Evolutionary conservation across 1,139 yeast species (phyloP), one percentile per base, ranked within the genome.

Genomic region (Taiozyma sp.): DNA sequence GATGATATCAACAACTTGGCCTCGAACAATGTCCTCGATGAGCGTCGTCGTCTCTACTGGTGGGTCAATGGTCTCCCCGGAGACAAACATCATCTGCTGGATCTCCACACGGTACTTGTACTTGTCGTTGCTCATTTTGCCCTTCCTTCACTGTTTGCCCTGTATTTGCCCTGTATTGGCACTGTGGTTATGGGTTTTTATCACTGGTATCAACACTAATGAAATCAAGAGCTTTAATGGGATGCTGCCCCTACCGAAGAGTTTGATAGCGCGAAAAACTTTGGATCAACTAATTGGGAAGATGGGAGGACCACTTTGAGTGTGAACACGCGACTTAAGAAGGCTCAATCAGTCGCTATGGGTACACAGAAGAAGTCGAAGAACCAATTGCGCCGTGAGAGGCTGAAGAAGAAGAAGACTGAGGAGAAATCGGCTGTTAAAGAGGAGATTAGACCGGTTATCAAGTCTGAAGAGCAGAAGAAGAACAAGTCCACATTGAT

Each of bases 31-130:
- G 65, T 93, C 99, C 66, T 93, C 99, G 44, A 93, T 90, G 51
- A 93, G 70, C 12, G 95, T 84, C 0, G 97, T 89, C 1, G 97
- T 90, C 59, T 89, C 96, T 10, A 86, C 77, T 0, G 97, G 96
- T 3, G 98, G 96, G 61, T 93, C 99, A 60, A 88, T 89, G 1
- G 95, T 83, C 68, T 93, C 98, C 2, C 99, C 99, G 54, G 87
- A 80, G 53, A 93, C 99, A 73, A 95, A 93, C 99, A 93, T 93
- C 99, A 93, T 95, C 73, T 91, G 96, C 67, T 89, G 96, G 62
- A 90, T 89, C 68, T 90, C 97, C 47, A 86, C 80, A 52, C 96
- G 74, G 66, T 89, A 90, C 65, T 84, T 82, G 70, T 87, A 84
- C 65, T 86, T 84, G 57, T 78, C 78, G 50, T 38, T 38, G 14